phyloP scores from a whole-genome alignment of 129 eudicot species.

The Escallonia rubra region DNA sequence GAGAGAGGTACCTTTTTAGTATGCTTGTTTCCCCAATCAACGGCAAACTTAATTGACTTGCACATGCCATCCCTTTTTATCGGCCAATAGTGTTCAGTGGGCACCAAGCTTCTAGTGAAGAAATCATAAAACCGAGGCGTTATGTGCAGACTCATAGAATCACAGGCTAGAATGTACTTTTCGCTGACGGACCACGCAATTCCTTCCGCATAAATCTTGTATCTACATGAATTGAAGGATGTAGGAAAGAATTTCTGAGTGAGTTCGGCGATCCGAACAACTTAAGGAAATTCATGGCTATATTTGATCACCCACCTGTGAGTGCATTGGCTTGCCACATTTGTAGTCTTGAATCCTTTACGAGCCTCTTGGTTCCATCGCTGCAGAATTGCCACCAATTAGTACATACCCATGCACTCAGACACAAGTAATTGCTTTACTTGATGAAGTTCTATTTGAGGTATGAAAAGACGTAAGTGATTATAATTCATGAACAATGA shows the following conservation, averaged over 20 bases:
- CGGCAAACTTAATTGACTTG: slow-evolving; percentile 73
- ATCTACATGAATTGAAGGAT: slow-evolving; percentile 30
- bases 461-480: too few species aligned
- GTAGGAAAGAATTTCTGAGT: not conserved
- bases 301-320: slow-evolving; percentile 42
- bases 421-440: too few species aligned
- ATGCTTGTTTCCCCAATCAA: slow-evolving; percentile 81
- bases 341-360: slow-evolving; percentile 50
- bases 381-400: slow-evolving; percentile 22
- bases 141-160: slow-evolving; percentile 62
- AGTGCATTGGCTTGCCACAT: slow-evolving; percentile 67
- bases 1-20: slow-evolving; percentile 41
- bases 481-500: too few species aligned
- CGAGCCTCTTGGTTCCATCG: slow-evolving; percentile 50
- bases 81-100: slow-evolving; percentile 85
- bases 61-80: slow-evolving; percentile 49
- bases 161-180: slow-evolving; percentile 85
- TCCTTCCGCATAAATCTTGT: slow-evolving; percentile 87
- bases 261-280: not conserved
- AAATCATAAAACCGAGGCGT: slow-evolving; percentile 77
- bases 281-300: not conserved
- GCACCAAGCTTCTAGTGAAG: slow-evolving; percentile 74
- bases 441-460: too few species aligned
- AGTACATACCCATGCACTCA: too few species aligned
- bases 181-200: slow-evolving; percentile 88